Evolutionary conservation across 192 early-diverging fungal genomes (phyloP).

Genomic region (Coemansia sp.): DNA sequence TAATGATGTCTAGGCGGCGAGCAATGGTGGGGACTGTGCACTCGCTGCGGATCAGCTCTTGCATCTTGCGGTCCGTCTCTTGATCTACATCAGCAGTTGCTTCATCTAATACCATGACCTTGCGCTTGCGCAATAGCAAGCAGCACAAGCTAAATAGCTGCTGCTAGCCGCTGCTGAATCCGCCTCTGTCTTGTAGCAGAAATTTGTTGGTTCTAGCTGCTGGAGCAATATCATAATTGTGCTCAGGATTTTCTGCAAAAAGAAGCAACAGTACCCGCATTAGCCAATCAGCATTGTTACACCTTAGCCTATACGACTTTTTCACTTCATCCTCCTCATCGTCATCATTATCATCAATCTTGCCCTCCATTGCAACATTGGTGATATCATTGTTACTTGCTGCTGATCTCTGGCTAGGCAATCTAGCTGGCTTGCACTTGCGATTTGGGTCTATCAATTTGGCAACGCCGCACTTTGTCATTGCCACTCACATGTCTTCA

Average conservation of each 20-base stretch:
- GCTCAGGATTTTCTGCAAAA: neutral
- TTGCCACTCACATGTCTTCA: conserved; percentile 60
- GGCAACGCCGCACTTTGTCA: conserved; percentile 28
- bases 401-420: neutral
- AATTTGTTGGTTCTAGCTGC: neutral
- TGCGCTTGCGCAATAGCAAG: conserved; percentile 52
- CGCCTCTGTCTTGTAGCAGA: conserved; percentile 23
- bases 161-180: conserved; percentile 52
- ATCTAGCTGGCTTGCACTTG: neutral
- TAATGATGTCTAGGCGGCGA: conserved; percentile 67
- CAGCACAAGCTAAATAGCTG: conserved; percentile 65
- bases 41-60: conserved; percentile 39
- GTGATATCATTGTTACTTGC: neutral
- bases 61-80: conserved; percentile 9
- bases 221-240: neutral
- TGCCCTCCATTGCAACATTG: neutral
- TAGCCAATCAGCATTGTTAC: neutral
- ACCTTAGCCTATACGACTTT: neutral
- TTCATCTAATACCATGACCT: conserved; percentile 63
- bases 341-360: conserved; percentile 23
- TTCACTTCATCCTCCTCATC: neutral
- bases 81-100: conserved; percentile 63
- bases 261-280: neutral
- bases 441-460: neutral
- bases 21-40: conserved; percentile 61